A percentile compares a stretch with the other conserved stretches of the same genome.
These are phyloP conservation scores for Cubamyces lactineus DNA, from an alignment of 768 basidiomycete species.

Conservation along the genomic window DNA sequence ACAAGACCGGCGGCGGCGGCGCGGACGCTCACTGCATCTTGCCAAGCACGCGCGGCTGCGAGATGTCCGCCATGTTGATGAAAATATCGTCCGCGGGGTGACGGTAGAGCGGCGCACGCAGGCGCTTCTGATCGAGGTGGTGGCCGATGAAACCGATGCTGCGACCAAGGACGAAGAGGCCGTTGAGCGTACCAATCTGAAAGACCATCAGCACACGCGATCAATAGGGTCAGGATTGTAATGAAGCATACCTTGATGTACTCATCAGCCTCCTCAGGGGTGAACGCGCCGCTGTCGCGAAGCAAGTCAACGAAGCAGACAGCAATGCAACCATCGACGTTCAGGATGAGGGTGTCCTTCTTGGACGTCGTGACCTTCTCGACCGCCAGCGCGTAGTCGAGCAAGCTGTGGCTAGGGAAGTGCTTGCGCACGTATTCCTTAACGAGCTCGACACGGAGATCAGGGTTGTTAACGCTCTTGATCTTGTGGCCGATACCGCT, in stretches of 20 bases:
- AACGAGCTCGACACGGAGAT: constrained; percentile 88
- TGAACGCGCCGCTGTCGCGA: constrained; percentile 91
- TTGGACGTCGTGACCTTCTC: constrained; percentile 98
- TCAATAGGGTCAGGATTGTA: not conserved
- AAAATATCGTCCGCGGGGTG: constrained; percentile 96
- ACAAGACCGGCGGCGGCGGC: not conserved
- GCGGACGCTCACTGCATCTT: constrained; percentile 30
- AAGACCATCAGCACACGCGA: constrained; percentile 5
- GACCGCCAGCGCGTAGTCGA: constrained; percentile 94
- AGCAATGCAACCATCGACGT: constrained; percentile 95
- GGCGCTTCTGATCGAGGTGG: constrained; percentile 95
- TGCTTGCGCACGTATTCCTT: constrained; percentile 95
- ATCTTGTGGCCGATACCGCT: constrained; percentile 99
- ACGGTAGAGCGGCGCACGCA: constrained; percentile 90
- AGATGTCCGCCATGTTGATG: constrained; percentile 89
- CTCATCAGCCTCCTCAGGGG: constrained; percentile 93
- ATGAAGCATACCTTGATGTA: constrained; percentile 73
- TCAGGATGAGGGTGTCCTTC: constrained; percentile 97
- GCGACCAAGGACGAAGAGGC: constrained; percentile 95
- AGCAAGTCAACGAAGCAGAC: constrained; percentile 97
- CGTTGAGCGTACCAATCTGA: constrained; percentile 89
- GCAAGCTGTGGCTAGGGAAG: constrained; percentile 92
- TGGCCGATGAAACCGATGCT: constrained; percentile 98
- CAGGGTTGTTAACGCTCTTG: constrained; percentile 97
- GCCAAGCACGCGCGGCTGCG: constrained; percentile 79